These are phyloP conservation scores for Fusarium virguliforme DNA, from an alignment of 2,329 filamentous ascomycete species.

Conservation along the genomic window DNA sequence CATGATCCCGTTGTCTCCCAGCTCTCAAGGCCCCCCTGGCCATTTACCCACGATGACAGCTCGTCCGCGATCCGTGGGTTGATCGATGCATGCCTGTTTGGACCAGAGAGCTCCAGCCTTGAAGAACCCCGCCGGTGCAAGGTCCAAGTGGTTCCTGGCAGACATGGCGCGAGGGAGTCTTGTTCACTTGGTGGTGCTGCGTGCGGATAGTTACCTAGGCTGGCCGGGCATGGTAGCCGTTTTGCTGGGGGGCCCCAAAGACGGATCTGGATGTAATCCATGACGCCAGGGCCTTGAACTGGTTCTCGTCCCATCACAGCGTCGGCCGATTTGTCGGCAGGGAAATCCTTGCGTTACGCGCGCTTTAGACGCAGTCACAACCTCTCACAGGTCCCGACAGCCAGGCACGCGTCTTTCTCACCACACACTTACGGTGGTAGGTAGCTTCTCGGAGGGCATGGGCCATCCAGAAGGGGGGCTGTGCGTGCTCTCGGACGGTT, in stretches of 20 bases:
- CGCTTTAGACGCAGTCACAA: constrained; percentile 12
- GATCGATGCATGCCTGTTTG: constrained; percentile 22
- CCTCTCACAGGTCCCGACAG: constrained; percentile 12
- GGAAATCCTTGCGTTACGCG: constrained; percentile 20
- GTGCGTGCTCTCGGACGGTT: constrained; percentile 32
- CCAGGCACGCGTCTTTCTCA: constrained; percentile 11
- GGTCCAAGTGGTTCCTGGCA: constrained; percentile 18
- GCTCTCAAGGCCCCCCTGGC: constrained; percentile 2
- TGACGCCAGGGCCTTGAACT: constrained; percentile 12
- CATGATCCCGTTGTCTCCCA: constrained; percentile 36
- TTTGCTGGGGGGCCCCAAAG: constrained; percentile 5
- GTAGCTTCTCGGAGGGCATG: constrained; percentile 28
- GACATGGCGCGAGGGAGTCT: not conserved
- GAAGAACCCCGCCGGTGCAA: constrained; percentile 18
- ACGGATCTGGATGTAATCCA: constrained; percentile 16
- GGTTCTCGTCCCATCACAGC: constrained; percentile 13
- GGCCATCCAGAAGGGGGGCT: constrained; percentile 36
- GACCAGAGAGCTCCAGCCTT: not conserved
- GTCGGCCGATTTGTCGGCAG: constrained; percentile 13
- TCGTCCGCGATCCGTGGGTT: constrained; percentile 16
- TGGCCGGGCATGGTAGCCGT: constrained; percentile 3
- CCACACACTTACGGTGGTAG: constrained; percentile 25
- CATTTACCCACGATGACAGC: constrained; percentile 12
- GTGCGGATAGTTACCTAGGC: not conserved
- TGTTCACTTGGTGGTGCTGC: constrained; percentile 9